Evolutionary conservation across 2,329 filamentous ascomycete species (phyloP).

Genomic region (Endothia cerciana): DNA sequence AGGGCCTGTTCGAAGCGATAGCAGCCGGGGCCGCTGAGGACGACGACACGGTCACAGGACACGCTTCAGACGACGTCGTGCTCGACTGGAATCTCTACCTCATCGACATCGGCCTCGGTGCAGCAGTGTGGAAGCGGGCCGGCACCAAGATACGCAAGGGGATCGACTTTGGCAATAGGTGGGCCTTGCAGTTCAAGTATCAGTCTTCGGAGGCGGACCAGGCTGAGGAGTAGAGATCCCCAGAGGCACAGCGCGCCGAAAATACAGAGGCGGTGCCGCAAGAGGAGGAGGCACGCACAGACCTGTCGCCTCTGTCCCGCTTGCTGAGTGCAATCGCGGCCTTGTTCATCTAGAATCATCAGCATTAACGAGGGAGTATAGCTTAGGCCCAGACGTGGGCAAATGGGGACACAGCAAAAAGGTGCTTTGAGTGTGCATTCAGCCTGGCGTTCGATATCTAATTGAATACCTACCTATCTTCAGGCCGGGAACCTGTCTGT

Average conservation of each 20-base stretch:
- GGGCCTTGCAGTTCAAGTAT: slow-evolving; percentile 75
- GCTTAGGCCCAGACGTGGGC: neutral
- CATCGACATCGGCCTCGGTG: slow-evolving; percentile 83
- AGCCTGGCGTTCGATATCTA: slow-evolving; percentile 14
- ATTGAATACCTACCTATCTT: neutral
- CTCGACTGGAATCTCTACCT: slow-evolving; percentile 77
- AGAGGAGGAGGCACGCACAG: neutral
- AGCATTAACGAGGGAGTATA: neutral
- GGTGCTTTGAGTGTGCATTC: neutral
- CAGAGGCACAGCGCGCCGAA: neutral
- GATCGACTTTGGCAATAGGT: slow-evolving; percentile 85
- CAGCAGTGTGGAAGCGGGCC: slow-evolving; percentile 82
- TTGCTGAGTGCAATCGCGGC: neutral
- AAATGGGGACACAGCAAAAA: neutral
- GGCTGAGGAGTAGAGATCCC: slow-evolving; percentile 30
- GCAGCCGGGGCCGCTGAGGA: slow-evolving; percentile 59
- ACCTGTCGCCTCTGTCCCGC: neutral
- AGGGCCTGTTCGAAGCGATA: slow-evolving; percentile 79
- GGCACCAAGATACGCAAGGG: slow-evolving; percentile 80
- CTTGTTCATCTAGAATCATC: neutral
- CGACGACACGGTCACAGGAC: slow-evolving; percentile 40
- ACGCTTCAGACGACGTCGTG: slow-evolving; percentile 46
- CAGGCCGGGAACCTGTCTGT: neutral
- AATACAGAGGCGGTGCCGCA: neutral
- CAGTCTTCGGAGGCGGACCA: slow-evolving; percentile 39